Evolutionary conservation across 2,329 filamentous ascomycete species (phyloP).

Genomic region (Zelopaecilomyces penicillatus): DNA sequence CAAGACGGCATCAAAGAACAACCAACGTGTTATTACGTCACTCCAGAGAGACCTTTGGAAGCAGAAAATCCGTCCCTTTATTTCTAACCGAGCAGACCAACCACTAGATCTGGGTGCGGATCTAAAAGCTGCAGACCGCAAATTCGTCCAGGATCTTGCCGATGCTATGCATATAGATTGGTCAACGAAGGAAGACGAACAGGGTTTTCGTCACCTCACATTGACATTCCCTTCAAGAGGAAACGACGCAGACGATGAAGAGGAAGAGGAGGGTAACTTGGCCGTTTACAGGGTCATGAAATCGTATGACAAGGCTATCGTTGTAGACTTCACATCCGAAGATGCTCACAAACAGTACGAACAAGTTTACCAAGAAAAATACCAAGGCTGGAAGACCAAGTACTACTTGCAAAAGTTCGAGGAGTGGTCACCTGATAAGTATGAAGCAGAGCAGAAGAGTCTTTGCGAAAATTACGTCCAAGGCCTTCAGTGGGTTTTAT

Average conservation of each 20-base stretch:
- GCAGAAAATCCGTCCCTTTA: constrained; percentile 70
- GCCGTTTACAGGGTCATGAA: constrained; percentile 80
- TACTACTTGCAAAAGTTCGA: constrained; percentile 87
- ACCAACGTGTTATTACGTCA: constrained; percentile 64
- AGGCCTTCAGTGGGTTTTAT: constrained; percentile 94
- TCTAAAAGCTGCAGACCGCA: constrained; percentile 76
- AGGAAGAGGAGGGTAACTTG: constrained; percentile 69
- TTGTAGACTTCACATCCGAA: constrained; percentile 70
- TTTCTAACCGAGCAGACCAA: constrained; percentile 57
- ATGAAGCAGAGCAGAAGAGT: constrained; percentile 64
- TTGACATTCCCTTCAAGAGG: constrained; percentile 38
- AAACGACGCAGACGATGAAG: constrained; percentile 39
- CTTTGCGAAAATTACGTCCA: constrained; percentile 96
- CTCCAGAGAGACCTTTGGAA: constrained; percentile 76
- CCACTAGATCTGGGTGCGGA: constrained; percentile 65
- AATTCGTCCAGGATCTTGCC: constrained; percentile 85
- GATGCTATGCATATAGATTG: constrained; percentile 49
- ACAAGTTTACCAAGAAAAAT: constrained; percentile 82
- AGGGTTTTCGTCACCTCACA: constrained; percentile 45
- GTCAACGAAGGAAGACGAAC: constrained; percentile 49
- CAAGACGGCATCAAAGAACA: constrained; percentile 41
- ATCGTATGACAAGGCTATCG: constrained; percentile 81
- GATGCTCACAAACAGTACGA: constrained; percentile 74
- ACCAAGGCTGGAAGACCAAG: constrained; percentile 84
- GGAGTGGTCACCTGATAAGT: constrained; percentile 73